Evolutionary conservation across 2,329 filamentous ascomycete genomes (phyloP), one percentile per base, ranked within the genome.

Genomic region (Salinomyces thailandicus): DNA sequence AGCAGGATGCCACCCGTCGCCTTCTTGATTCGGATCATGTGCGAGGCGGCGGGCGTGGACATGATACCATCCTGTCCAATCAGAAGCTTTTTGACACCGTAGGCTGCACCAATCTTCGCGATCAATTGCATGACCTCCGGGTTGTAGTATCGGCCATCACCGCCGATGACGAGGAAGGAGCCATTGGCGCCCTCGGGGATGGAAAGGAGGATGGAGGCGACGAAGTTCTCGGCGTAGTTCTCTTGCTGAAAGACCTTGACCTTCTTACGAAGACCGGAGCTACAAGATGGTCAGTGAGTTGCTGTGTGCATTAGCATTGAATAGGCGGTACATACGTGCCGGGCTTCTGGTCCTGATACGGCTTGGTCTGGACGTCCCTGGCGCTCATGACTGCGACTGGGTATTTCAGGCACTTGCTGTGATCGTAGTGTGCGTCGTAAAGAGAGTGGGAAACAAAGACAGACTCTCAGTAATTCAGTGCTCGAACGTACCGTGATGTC

Each of bases 221-320:
- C 76, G 62, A 98, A 98, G 35, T 89, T 79, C 68, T 98, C 91
- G 64, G 85, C 87, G 74, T 98, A 98, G 68, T 98, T 76, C 42
- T 79, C 72, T 66, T 95, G 73, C 65, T 98, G 85, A 73, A 98
- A 98, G 61, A 94, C 84, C 58, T 85, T 86, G 68, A 96, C 91
- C 77, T 93, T 96, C 70, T 98, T 98, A 48, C 91, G 86, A 63
- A 98, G 85, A 64, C 91, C 91, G 50, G 91, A 98, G 52, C 89
- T 96, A 56, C 42, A 27, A 5, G 12, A 20, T 11, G 6, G 27
- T 41, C 27, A 36, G 40, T 35, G 20, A 16, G 22, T 35, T 7
- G 4, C 26, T 8, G 12, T 4, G 29, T 20, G 9, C 12, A 3
- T 7, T 5, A 22, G 11, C 18, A 16, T 9, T 8, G 11, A 26